These are phyloP conservation scores for Kurtzmaniella quercitrusa DNA, from an alignment of 1,139 yeast species.

Conservation along the genomic window DNA sequence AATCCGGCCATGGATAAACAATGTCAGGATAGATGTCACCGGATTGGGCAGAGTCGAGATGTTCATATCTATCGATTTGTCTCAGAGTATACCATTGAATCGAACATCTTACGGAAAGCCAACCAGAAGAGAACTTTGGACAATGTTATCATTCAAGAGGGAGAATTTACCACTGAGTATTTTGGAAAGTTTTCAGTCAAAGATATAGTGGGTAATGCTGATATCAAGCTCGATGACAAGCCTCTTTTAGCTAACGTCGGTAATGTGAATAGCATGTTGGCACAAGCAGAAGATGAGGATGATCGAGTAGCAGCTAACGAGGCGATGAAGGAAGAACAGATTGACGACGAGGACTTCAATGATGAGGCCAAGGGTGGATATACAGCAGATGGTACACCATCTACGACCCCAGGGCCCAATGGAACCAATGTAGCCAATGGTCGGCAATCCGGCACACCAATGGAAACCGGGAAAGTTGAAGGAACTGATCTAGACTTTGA, in stretches of 20 bases:
- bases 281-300: slow-evolving; percentile 95
- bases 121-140: slow-evolving; percentile 94
- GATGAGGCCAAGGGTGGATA: slow-evolving; percentile 31
- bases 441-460: slow-evolving; percentile 2
- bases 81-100: slow-evolving; percentile 93
- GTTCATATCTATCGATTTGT: slow-evolving; percentile 96
- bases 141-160: slow-evolving; percentile 95
- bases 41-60: slow-evolving; percentile 97
- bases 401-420: slow-evolving; percentile 18
- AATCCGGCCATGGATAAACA: slow-evolving; percentile 99
- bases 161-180: slow-evolving; percentile 96
- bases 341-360: slow-evolving; percentile 79
- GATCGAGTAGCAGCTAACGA: slow-evolving; percentile 89
- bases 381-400: slow-evolving; percentile 34
- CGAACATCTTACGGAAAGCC: slow-evolving; percentile 89
- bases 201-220: slow-evolving; percentile 74
- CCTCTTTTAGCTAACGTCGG: slow-evolving; percentile 37
- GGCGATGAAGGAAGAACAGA: slow-evolving; percentile 83
- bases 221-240: slow-evolving; percentile 32
- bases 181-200: slow-evolving; percentile 86
- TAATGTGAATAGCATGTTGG: slow-evolving; percentile 64
- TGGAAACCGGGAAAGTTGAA: slow-evolving; percentile 17
- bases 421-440: slow-evolving; percentile 6
- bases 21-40: slow-evolving; percentile 98
- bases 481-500: slow-evolving; percentile 60